Evolutionary conservation across 331 rosid species (phyloP).

Genomic region (Ulmus americana): DNA sequence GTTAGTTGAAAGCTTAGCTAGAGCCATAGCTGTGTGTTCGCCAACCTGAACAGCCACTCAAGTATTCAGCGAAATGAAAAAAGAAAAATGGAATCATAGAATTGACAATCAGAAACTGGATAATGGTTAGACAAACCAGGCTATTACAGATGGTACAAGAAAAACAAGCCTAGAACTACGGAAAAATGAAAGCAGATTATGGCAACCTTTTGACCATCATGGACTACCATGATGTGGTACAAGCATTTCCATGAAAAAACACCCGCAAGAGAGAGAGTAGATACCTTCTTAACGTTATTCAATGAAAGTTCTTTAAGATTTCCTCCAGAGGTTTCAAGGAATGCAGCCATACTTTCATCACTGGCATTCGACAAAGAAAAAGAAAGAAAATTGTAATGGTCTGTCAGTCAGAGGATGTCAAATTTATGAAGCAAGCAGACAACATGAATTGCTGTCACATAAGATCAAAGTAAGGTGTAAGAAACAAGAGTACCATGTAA

Average conservation of each 20-base stretch:
- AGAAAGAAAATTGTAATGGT: constrained; percentile 15
- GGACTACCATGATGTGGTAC: not conserved
- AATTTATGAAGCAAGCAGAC: constrained; percentile 7
- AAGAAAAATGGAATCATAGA: not conserved
- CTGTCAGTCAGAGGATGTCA: constrained; percentile 8
- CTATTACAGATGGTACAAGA: not conserved
- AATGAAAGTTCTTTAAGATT: constrained; percentile 61
- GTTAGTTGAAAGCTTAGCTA: constrained; percentile 39
- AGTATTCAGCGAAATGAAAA: not conserved
- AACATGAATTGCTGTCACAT: constrained; percentile 3
- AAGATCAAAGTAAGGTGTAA: constrained; percentile 1
- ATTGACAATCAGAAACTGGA: constrained; percentile 19
- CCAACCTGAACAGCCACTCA: constrained; percentile 50
- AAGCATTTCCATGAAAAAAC: not conserved
- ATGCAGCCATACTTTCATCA: constrained; percentile 83
- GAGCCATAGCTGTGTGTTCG: constrained; percentile 50
- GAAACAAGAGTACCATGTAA: not conserved
- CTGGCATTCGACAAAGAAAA: constrained; percentile 27
- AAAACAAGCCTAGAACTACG: not conserved
- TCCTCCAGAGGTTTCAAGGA: constrained; percentile 50
- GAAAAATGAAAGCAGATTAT: not conserved
- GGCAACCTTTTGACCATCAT: too few species aligned
- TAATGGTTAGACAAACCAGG: not conserved
- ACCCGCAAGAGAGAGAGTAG: constrained; percentile 6
- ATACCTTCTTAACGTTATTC: constrained; percentile 60